phyloP scores from a whole-genome alignment of 1,284 basidiomycete species.

The Boletus semigastroideus region DNA sequence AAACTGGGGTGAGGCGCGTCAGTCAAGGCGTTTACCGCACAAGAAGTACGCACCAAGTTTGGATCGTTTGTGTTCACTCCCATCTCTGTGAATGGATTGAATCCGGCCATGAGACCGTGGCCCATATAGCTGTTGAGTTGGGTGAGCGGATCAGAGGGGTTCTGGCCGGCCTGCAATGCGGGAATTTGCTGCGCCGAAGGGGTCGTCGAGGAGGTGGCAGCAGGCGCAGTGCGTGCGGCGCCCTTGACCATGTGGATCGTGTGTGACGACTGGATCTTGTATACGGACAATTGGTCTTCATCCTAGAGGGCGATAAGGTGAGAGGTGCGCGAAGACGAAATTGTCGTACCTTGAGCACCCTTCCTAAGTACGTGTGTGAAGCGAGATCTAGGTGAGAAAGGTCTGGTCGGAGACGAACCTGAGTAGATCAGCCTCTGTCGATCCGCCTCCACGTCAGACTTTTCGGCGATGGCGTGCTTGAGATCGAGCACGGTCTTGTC shows the following conservation, averaged over 20 bases:
- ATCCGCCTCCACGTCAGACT: constrained; percentile 83
- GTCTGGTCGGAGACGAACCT: constrained; percentile 46
- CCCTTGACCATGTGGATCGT: constrained; percentile 96
- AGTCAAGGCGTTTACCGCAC: not conserved
- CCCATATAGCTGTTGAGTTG: constrained; percentile 70
- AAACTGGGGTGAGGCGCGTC: constrained; percentile 47
- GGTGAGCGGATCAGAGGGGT: constrained; percentile 75
- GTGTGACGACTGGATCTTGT: constrained; percentile 87
- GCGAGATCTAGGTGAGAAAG: not conserved
- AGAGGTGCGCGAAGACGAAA: not conserved
- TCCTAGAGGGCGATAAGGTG: constrained; percentile 51
- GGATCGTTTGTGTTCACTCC: constrained; percentile 86
- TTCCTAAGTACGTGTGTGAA: constrained; percentile 41
- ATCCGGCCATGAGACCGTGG: constrained; percentile 71
- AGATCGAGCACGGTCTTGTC: constrained; percentile 83
- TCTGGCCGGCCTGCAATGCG: constrained; percentile 83
- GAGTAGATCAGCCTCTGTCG: constrained; percentile 87
- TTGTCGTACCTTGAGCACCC: constrained; percentile 63
- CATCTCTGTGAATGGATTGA: constrained; percentile 88
- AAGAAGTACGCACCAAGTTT: constrained; percentile 69
- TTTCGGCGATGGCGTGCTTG: constrained; percentile 80
- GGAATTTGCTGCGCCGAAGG: constrained; percentile 54
- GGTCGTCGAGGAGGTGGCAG: constrained; percentile 26
- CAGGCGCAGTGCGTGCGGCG: constrained; percentile 51
- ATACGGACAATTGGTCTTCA: constrained; percentile 76